phyloP scores from a whole-genome alignment of 106 monocot species.

The Cymbidium sinense region DNA sequence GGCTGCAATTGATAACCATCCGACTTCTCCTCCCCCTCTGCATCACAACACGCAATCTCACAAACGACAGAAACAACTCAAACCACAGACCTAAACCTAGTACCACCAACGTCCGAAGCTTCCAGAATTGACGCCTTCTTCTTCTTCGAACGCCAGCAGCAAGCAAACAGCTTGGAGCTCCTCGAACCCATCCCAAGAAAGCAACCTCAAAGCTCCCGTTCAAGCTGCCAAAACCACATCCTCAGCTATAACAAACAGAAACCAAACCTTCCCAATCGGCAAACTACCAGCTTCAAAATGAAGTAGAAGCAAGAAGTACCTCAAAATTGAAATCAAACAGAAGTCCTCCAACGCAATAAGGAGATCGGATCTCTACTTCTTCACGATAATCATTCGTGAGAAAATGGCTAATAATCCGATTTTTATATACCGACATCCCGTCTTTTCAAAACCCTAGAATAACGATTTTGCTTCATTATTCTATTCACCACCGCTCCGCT shows the following conservation, averaged over 20 bases:
- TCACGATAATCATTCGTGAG: neutral
- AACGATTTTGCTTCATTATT: constrained; percentile 5
- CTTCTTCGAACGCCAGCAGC: constrained; percentile 60
- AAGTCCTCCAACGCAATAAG: neutral
- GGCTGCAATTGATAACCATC: constrained; percentile 46
- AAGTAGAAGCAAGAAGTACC: neutral
- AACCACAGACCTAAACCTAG: constrained; percentile 11
- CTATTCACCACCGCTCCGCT: constrained; percentile 1
- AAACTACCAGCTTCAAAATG: neutral
- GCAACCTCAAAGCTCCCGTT: neutral
- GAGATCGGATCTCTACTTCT: constrained; percentile 4
- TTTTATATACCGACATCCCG: constrained; percentile 8
- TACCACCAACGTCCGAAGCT: constrained; percentile 32
- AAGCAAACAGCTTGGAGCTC: constrained; percentile 35
- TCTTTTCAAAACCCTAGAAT: constrained; percentile 12
- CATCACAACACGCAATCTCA: constrained; percentile 2
- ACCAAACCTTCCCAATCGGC: neutral
- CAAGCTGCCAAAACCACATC: constrained; percentile 4
- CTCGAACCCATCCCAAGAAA: constrained; percentile 49
- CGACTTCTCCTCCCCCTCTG: constrained; percentile 44
- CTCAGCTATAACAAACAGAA: neutral
- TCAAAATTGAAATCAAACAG: neutral
- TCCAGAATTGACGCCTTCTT: constrained; percentile 34
- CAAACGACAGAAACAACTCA: constrained; percentile 3
- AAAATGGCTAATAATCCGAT: neutral